Conservation (phyloP, 768 basidiomycete species). For the Sistotremastrum suecicum region DNA sequence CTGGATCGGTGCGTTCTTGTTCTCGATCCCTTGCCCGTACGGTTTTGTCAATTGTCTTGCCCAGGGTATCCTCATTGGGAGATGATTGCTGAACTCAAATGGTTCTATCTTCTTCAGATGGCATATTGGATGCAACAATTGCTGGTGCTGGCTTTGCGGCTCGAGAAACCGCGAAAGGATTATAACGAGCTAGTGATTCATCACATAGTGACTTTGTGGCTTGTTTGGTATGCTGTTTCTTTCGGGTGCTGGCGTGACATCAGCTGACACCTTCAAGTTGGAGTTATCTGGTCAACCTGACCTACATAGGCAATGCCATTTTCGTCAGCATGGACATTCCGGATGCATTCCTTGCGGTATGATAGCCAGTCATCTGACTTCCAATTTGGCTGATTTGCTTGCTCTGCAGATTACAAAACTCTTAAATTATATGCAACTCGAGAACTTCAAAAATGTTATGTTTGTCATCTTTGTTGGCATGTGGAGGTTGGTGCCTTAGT, state of each 20-base stretch:
- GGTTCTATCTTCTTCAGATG: constrained; percentile 87
- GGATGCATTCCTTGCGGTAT: constrained; percentile 73
- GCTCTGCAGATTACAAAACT: constrained; percentile 62
- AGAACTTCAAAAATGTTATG: constrained; percentile 42
- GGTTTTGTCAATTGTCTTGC: not conserved
- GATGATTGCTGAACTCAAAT: constrained; percentile 73
- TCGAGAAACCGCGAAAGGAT: constrained; percentile 95
- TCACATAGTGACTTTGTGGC: constrained; percentile 89
- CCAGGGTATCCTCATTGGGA: constrained; percentile 82
- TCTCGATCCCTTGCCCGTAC: not conserved
- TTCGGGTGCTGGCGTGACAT: not conserved
- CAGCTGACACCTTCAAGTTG: constrained; percentile 33
- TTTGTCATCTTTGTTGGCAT: constrained; percentile 54
- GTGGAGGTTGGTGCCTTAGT: constrained; percentile 57
- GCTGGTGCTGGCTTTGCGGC: constrained; percentile 62
- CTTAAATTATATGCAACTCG: constrained; percentile 70
- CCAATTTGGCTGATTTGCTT: not conserved
- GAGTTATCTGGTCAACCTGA: constrained; percentile 73
- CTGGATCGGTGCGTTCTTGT: constrained; percentile 51
- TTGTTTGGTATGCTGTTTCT: constrained; percentile 54
- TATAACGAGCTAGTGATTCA: constrained; percentile 77
- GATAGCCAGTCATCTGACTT: constrained; percentile 13
- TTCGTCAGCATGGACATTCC: constrained; percentile 97
- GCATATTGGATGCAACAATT: constrained; percentile 94
- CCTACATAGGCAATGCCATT: constrained; percentile 79